phyloP scores from a whole-genome alignment of 2,329 filamentous ascomycete genomes.

The Trichoderma harzianum region DNA sequence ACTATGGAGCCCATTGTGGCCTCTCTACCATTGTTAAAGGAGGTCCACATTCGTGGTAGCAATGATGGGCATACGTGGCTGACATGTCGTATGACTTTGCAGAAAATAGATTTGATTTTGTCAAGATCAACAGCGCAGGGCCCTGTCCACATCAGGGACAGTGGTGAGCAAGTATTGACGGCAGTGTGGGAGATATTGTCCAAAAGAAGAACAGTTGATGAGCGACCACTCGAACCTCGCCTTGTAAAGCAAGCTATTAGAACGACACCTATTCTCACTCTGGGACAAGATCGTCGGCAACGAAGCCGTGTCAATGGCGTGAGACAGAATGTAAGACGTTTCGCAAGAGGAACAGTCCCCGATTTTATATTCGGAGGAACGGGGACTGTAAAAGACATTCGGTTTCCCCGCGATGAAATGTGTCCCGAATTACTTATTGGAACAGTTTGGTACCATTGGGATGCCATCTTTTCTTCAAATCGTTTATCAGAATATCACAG shows the following conservation, averaged over 20 bases:
- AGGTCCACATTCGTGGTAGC: not conserved
- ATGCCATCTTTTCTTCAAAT: not conserved
- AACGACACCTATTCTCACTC: not conserved
- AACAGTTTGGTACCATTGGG: not conserved
- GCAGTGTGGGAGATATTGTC: not conserved
- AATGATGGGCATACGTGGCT: not conserved
- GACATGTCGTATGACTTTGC: not conserved
- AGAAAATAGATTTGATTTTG: too few species aligned
- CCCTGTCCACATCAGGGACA: too few species aligned
- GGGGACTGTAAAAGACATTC: not conserved
- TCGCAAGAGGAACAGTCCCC: not conserved
- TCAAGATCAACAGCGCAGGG: too few species aligned
- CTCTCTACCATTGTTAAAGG: not conserved
- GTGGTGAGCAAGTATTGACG: too few species aligned
- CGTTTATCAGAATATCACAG: not conserved
- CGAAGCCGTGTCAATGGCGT: not conserved
- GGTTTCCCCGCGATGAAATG: rapidly evolving
- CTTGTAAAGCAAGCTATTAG: not conserved
- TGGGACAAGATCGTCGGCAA: not conserved
- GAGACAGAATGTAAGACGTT: too few species aligned
- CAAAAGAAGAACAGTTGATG: not conserved
- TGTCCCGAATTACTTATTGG: not conserved
- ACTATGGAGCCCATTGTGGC: not conserved
- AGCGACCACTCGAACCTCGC: not conserved
- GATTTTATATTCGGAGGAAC: not conserved